phyloP scores from a whole-genome alignment of 192 early-diverging fungal genomes.

The Tieghemiomyces parasiticus region DNA sequence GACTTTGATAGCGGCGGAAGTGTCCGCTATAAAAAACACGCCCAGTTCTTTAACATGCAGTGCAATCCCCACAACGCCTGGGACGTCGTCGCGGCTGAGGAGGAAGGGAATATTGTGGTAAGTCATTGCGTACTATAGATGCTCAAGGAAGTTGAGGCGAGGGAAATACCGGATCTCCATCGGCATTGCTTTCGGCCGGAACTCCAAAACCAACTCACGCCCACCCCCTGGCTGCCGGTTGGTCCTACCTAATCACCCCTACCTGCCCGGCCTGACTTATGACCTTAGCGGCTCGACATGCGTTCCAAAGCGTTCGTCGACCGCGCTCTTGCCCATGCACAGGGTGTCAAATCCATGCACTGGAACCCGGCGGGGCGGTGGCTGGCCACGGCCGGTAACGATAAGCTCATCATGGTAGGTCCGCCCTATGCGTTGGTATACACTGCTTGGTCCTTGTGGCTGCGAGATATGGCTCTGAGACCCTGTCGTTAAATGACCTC shows the following conservation, averaged over 20 bases:
- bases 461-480: too few species aligned
- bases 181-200: too few species aligned
- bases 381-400: conserved; percentile 26
- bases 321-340: conserved; percentile 7
- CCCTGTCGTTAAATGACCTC: too few species aligned
- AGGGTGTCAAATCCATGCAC: conserved; percentile 19
- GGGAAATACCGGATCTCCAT: too few species aligned
- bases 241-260: too few species aligned
- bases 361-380: conserved; percentile 31
- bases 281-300: background rate
- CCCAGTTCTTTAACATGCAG: background rate
- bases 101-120: background rate
- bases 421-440: too few species aligned
- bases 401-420: conserved; percentile 25
- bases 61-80: conserved; percentile 1
- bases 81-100: conserved; percentile 6
- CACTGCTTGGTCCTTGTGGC: too few species aligned
- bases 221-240: too few species aligned
- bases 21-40: background rate
- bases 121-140: too few species aligned
- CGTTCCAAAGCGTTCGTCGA: conserved; percentile 1
- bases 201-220: too few species aligned
- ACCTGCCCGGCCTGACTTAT: too few species aligned
- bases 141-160: too few species aligned
- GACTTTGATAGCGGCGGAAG: background rate